Percentiles rank a stretch among this genome's conserved stretches.
Conservation (phyloP, 768 basidiomycete genomes). For the Termitomyces titanicus region DNA sequence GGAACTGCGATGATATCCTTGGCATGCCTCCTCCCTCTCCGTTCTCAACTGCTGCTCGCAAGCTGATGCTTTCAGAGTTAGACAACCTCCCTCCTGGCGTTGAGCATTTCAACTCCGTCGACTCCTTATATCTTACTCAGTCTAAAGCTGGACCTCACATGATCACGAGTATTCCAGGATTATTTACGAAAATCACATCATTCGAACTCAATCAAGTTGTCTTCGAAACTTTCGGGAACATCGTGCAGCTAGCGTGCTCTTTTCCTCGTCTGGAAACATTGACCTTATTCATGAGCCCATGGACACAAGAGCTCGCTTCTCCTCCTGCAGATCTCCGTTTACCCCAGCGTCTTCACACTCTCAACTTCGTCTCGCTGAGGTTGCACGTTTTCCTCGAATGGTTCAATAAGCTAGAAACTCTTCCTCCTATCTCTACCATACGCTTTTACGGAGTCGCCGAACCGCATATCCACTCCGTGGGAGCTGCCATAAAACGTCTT, state of each 20-base stretch:
- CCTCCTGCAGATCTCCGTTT: not conserved
- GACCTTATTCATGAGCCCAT: conserved; percentile 8
- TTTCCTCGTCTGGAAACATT: conserved; percentile 8
- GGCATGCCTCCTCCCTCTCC: not conserved
- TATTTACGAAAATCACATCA: conserved; percentile 9
- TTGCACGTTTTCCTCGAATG: conserved; percentile 12
- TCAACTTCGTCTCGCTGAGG: conserved; percentile 6
- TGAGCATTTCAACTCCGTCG: conserved; percentile 6
- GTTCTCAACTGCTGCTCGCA: conserved; percentile 5
- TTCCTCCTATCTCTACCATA: conserved; percentile 7
- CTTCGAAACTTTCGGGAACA: conserved; percentile 4
- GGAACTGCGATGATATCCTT: conserved; percentile 5
- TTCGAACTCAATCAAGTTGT: conserved; percentile 12
- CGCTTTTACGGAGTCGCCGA: conserved; percentile 10
- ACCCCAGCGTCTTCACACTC: conserved; percentile 7
- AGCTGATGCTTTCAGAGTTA: conserved; percentile 6
- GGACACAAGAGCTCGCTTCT: conserved; percentile 1
- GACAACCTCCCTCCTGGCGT: conserved; percentile 2
- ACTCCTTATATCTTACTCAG: conserved; percentile 4
- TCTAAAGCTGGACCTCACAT: not conserved
- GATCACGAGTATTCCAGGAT: not conserved
- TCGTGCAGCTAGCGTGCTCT: conserved; percentile 10
- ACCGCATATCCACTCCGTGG: conserved; percentile 5
- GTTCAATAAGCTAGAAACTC: conserved; percentile 5
- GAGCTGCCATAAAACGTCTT: conserved; percentile 2